Conservation (phyloP, 140 eudicot species). For the Flaveria floridana region DNA sequence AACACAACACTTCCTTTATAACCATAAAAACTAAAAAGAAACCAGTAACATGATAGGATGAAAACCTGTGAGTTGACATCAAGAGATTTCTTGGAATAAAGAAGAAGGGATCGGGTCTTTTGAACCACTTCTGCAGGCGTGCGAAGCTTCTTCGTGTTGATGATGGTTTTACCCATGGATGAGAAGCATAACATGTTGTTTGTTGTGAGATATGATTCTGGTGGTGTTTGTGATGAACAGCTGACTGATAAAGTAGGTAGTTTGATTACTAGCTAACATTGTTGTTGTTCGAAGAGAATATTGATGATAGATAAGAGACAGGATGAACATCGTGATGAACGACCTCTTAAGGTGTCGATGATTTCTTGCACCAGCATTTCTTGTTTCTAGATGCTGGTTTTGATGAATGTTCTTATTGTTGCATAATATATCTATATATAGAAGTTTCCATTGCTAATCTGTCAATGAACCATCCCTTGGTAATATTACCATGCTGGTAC, state of each 20-base stretch:
- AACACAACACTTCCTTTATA: background rate
- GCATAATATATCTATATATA: no score
- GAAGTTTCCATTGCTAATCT: no score
- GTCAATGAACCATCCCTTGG: no score
- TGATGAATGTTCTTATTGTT: background rate
- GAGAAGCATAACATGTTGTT: conserved; percentile 39
- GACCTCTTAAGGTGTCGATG: conserved; percentile 8
- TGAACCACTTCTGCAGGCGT: conserved; percentile 49
- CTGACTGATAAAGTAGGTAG: background rate
- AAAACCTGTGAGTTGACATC: conserved; percentile 27
- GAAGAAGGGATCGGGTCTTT: conserved; percentile 44
- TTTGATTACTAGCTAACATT: conserved; percentile 20
- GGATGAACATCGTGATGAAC: conserved; percentile 30
- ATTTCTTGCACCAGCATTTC: conserved; percentile 17
- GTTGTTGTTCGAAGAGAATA: conserved; percentile 23
- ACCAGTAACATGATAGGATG: background rate
- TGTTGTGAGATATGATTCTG: conserved; percentile 15
- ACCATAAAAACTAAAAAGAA: background rate
- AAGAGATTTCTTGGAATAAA: conserved; percentile 29
- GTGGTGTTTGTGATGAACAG: conserved; percentile 4
- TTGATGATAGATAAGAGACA: conserved; percentile 21
- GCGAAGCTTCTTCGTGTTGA: conserved; percentile 36
- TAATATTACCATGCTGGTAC: no score
- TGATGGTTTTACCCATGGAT: conserved; percentile 33
- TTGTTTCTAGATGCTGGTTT: conserved; percentile 5